Evolutionary conservation across 1,139 yeast species (phyloP), one percentile per base, ranked within the genome.

Genomic region (Meyerozyma elateridarum): DNA sequence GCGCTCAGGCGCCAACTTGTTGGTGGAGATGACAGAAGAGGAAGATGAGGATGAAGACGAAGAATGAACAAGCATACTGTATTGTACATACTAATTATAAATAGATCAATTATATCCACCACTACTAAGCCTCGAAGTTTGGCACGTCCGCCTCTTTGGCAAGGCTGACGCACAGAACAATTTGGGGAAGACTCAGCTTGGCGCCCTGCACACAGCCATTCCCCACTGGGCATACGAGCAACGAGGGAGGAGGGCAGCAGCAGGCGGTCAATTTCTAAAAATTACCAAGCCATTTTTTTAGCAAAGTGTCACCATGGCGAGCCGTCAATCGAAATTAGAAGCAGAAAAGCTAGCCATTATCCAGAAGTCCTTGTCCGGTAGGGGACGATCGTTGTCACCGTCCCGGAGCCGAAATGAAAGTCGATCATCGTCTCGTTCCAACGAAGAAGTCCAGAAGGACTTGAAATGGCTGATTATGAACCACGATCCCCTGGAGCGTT

Each of bases 401-500:
- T 41, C 56, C n/a, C 45, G 55, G 6, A 42, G 53, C 2, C 51
- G 52, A 12, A 47, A 48, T 36, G 52, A 52, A 31, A 51, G 59
- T 31, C 48, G 72, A 29, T 61, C 70, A 15, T 54, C 61, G 12
- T 64, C 70, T n/a, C 46, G 53, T 3, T 59, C 56, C 49, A 56
- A 57, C 27, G 70, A 63, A 33, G 70, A 62, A 21, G 54, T 46
- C 36, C 52, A 54, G 36, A 58, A 56, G 25, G 73, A 67, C 15
- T 50, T 69, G 35, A 71, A 70, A 39, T 68, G 73, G 73, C 62
- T 70, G 6, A 65, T 68, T 30, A 62, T 67, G 34, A 66, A 63
- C 41, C 73, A 65, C 37, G 84, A 79, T 42, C 85, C 85, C 0
- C 76, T 75, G 50, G 79, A 75, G 36, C 54, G 85, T 37, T 49